Percentiles rank a stretch among this genome's conserved stretches.
Evolutionary conservation across 805 yeast species (phyloP).

Genomic region (Candida vaughaniae): DNA sequence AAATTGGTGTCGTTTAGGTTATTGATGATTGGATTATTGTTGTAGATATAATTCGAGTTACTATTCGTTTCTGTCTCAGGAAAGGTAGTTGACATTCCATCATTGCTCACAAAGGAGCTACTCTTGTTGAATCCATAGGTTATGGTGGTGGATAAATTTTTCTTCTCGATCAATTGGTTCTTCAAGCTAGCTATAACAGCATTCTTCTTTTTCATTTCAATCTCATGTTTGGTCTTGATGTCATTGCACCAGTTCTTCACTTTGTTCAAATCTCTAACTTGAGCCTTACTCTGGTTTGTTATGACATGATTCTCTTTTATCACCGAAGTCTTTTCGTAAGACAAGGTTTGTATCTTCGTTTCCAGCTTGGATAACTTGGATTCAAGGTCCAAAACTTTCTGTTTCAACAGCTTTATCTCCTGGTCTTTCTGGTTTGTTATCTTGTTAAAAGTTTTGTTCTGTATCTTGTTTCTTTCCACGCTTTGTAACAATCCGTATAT

Average conservation of each 20-base stretch:
- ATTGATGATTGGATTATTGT: slow-evolving; percentile 33
- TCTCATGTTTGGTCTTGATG: slow-evolving; percentile 31
- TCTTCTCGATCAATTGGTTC: slow-evolving; percentile 32
- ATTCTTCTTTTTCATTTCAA: slow-evolving; percentile 33
- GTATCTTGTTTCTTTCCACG: slow-evolving; percentile 32
- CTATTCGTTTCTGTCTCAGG: slow-evolving; percentile 1
- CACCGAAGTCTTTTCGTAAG: slow-evolving; percentile 3
- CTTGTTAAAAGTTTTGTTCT: slow-evolving; percentile 29
- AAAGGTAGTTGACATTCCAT: not conserved
- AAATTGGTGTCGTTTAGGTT: slow-evolving; percentile 16
- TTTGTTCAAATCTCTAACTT: slow-evolving; percentile 27
- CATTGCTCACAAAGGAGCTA: not conserved
- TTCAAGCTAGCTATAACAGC: slow-evolving; percentile 33
- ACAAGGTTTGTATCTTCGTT: slow-evolving; percentile 13
- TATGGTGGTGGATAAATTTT: slow-evolving; percentile 27
- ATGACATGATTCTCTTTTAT: slow-evolving; percentile 18
- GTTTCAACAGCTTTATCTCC: slow-evolving; percentile 23
- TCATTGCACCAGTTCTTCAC: slow-evolving; percentile 29
- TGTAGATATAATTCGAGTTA: slow-evolving; percentile 25
- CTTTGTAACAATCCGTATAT: slow-evolving; percentile 32
- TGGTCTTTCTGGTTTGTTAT: slow-evolving; percentile 28
- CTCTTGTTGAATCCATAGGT: slow-evolving; percentile 21
- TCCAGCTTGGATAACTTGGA: slow-evolving; percentile 18
- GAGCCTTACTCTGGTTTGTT: slow-evolving; percentile 23
- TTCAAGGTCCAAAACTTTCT: slow-evolving; percentile 22